Conservation (phyloP, 2,329 filamentous ascomycete genomes). For the Botryosphaeria agaves region DNA sequence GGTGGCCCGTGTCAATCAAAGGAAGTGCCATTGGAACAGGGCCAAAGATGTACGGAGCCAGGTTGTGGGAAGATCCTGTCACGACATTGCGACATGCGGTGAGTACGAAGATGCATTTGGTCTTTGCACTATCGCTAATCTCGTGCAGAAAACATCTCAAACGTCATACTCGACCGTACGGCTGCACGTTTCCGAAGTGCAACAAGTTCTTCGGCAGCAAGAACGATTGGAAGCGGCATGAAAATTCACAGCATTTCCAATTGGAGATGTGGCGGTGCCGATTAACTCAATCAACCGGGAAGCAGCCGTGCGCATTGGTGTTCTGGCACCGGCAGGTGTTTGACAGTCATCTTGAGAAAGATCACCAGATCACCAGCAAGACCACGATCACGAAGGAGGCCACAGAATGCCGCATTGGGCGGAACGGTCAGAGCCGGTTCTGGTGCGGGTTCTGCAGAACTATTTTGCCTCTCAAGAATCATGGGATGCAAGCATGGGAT, state of each 20-base stretch:
- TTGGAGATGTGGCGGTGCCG: slow-evolving; percentile 57
- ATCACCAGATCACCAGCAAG: slow-evolving; percentile 25
- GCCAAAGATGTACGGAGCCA: slow-evolving; percentile 1
- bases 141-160: slow-evolving; percentile 60
- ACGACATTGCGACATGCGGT: slow-evolving; percentile 24
- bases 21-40: background rate
- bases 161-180: slow-evolving; percentile 64
- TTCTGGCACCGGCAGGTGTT: slow-evolving; percentile 44
- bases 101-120: slow-evolving; percentile 2
- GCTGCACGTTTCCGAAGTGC: slow-evolving; percentile 58
- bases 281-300: slow-evolving; percentile 13
- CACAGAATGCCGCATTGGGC: slow-evolving; percentile 41
- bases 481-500: slow-evolving; percentile 38
- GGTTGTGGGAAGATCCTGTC: slow-evolving; percentile 9
- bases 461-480: slow-evolving; percentile 34
- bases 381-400: slow-evolving; percentile 25
- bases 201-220: slow-evolving; percentile 72
- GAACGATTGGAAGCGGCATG: slow-evolving; percentile 87
- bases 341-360: slow-evolving; percentile 38
- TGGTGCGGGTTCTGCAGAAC: slow-evolving; percentile 75
- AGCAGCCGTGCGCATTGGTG: slow-evolving; percentile 35
- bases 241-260: slow-evolving; percentile 61
- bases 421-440: slow-evolving; percentile 47
- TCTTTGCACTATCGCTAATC: background rate
- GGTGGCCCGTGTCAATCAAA: too few relatives aligned